Conservation (phyloP, 139 green algal genomes). For the Tetraselmis chui region DNA sequence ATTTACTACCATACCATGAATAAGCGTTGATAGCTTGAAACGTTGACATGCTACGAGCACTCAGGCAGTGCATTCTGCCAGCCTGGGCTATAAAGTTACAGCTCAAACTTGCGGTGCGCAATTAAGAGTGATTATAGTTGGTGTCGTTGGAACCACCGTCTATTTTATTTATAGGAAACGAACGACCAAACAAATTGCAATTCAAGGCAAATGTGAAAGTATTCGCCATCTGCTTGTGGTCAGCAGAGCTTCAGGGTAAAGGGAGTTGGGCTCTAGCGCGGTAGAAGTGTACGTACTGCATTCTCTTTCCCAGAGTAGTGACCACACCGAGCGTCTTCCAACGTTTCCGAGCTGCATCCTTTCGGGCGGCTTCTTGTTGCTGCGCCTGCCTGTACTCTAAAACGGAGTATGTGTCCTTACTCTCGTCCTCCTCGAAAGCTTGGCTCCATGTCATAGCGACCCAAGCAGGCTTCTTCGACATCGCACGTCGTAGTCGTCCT, state of each 20-base stretch:
- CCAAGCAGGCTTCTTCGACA: neutral
- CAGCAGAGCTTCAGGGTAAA: no score
- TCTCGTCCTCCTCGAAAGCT: neutral
- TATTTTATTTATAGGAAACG: no score
- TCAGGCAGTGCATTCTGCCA: neutral
- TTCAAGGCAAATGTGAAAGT: no score
- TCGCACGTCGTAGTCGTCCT: neutral
- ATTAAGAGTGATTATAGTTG: no score
- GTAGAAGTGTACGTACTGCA: neutral
- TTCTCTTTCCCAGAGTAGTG: neutral
- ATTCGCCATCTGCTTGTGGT: no score
- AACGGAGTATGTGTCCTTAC: neutral
- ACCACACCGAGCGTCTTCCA: neutral
- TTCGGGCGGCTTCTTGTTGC: neutral
- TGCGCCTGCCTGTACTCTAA: neutral
- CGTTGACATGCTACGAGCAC: neutral
- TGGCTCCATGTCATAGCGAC: neutral
- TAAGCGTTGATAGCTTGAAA: neutral
- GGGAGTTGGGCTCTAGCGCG: neutral
- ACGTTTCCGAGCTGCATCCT: neutral
- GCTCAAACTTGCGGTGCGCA: no score
- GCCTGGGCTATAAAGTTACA: no score
- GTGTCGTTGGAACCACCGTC: no score
- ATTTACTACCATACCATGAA: neutral
- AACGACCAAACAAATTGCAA: no score